Percentiles rank a stretch among this genome's conserved stretches.
phyloP scores from a whole-genome alignment of 768 basidiomycete species.

The Termitomyces sp. region DNA sequence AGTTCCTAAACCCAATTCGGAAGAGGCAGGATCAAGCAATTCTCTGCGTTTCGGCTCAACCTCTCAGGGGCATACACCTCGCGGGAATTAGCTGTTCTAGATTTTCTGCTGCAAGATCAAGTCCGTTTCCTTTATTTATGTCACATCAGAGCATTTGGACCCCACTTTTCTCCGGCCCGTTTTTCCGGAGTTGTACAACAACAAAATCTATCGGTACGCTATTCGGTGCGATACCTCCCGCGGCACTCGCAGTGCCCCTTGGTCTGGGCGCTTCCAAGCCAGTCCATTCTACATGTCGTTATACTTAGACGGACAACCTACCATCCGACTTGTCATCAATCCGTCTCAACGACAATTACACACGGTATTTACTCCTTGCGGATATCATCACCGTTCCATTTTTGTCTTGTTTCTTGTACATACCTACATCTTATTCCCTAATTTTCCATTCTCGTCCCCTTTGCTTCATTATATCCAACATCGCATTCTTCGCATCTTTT shows the following conservation, averaged over 20 bases:
- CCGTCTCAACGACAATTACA: slow-evolving; percentile 9
- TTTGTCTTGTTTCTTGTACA: slow-evolving; percentile 12
- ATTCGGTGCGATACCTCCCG: not conserved
- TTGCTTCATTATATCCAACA: slow-evolving; percentile 16
- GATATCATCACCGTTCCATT: slow-evolving; percentile 8
- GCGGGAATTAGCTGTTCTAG: slow-evolving; percentile 13
- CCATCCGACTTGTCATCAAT: slow-evolving; percentile 8
- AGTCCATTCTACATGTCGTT: slow-evolving; percentile 14
- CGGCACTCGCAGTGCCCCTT: not conserved
- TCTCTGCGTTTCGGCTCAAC: slow-evolving; percentile 15
- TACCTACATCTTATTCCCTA: slow-evolving; percentile 14
- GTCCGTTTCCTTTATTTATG: slow-evolving; percentile 8
- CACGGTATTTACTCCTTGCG: slow-evolving; percentile 11
- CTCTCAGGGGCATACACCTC: slow-evolving; percentile 14
- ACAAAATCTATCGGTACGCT: slow-evolving; percentile 1
- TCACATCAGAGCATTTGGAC: slow-evolving; percentile 5
- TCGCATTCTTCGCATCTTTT: slow-evolving; percentile 12
- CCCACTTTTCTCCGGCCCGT: not conserved
- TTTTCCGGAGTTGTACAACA: not conserved
- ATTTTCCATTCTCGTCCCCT: slow-evolving; percentile 9
- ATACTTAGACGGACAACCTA: slow-evolving; percentile 13
- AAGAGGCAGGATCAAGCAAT: slow-evolving; percentile 15
- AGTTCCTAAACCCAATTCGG: slow-evolving; percentile 60
- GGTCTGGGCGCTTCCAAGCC: not conserved
- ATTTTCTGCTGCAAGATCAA: not conserved